Base-by-base conservation (phyloP, 2,329 filamentous ascomycete genomes). In the Karstenula rhodostoma region DNA sequence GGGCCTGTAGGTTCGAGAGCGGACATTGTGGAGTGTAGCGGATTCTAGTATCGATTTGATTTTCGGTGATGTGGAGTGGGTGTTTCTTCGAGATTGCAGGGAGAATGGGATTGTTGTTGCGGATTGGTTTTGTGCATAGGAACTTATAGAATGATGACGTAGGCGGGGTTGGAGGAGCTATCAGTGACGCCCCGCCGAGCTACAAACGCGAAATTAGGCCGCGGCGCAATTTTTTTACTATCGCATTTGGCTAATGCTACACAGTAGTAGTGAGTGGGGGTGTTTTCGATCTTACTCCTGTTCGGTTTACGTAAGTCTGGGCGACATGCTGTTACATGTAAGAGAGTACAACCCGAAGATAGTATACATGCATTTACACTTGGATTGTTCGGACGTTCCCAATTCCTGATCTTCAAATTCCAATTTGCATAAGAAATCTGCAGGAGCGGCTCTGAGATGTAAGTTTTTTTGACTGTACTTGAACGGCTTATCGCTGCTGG, bases 1-100 rank as follows among this genome's bases (percentile, higher is more conserved):
- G 78, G 75, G 37, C 75, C 79, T 40, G 68, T 70, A 52, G 80
- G 79, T 60, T 78, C 71, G 63, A 81, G 75, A 56, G 68, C 76
- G 33, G 77, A 77, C 74, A 79, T 81, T 25, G 37, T 72, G 56
- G 48, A 19, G 27, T 15, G 23, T 27, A 13, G 9, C 13, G 23
- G n/a, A 25, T 22, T 56, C 0, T 27, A 7, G 46, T 47, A 35
- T 15, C 35, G 50, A 52, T 58, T 40, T 35, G 37, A 58, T 37
- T 40, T 50, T 51, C 19, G 50, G 42, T 56, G 42, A 33, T 57
- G 46, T 29, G 29, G 27, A 47, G 33, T 23, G 6, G 42, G 19
- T 22, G 22, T n/a, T 27, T 3, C 6, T 43, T 46, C n/a, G 29
- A 19, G 42, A 48, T 10, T 33, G 19, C 23, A 33, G 8, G 22